Percentiles rank a stretch among this genome's conserved stretches.
phyloP scores from a whole-genome alignment of 2,329 filamentous ascomycete genomes.

The Immersiporthe knoxdaviesiana region DNA sequence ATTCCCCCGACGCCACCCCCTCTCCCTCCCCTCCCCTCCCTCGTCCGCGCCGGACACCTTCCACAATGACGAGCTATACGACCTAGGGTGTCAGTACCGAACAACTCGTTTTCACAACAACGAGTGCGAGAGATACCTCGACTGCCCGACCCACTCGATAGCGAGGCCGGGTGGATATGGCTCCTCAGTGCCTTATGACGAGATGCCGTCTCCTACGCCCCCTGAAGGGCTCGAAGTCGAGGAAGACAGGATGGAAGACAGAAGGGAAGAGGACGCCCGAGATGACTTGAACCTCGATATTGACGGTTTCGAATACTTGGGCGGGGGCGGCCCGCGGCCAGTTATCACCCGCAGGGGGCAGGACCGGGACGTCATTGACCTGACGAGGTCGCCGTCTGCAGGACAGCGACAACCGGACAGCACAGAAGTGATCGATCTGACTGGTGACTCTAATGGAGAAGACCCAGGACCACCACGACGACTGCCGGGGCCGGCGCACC shows the following conservation, averaged over 20 bases:
- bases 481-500: neutral
- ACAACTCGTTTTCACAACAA: constrained; percentile 44
- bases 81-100: constrained; percentile 43
- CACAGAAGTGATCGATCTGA: constrained; percentile 29
- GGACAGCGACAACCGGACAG: neutral
- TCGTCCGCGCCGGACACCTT: constrained; percentile 16
- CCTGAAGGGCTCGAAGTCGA: constrained; percentile 34
- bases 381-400: constrained; percentile 17
- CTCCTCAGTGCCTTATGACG: constrained; percentile 29
- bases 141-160: constrained; percentile 52
- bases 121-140: constrained; percentile 52
- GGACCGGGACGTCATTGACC: constrained; percentile 18
- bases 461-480: neutral
- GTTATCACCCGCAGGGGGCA: constrained; percentile 1
- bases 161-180: constrained; percentile 37
- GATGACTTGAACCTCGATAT: constrained; percentile 21
- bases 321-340: constrained; percentile 10
- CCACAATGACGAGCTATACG: constrained; percentile 4
- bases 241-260: constrained; percentile 22
- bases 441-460: constrained; percentile 3
- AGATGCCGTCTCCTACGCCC: neutral
- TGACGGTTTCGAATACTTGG: constrained; percentile 17
- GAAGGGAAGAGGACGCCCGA: constrained; percentile 13
- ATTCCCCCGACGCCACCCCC: constrained; percentile 1
- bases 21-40: constrained; percentile 25